Evolutionary conservation across 164 flowering plant species (phyloP), one percentile per base, ranked within the genome.

Genomic region (Santalum album): DNA sequence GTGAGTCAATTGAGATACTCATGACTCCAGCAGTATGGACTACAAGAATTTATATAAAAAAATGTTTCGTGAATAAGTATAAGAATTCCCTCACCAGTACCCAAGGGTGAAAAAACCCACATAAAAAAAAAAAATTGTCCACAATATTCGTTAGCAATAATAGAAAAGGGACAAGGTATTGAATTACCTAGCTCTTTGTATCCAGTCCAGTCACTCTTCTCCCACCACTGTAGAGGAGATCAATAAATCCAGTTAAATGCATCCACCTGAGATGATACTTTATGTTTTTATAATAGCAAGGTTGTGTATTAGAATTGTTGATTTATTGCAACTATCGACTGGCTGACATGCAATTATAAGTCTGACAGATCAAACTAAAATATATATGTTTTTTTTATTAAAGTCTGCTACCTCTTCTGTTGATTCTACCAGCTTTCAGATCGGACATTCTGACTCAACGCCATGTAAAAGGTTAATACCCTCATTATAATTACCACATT

Each of bases 141-240:
- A n/a, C n/a, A n/a, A n/a, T n/a, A n/a, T n/a, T n/a, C n/a, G n/a
- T n/a, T n/a, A n/a, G n/a, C n/a, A n/a, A n/a, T 17, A 45, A 7
- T 15, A 21, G 5, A 45, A 15, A 25, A 52, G 56, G 25, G 53
- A 36, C n/a, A 59, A 54, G 49, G 44, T 14, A 48, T 55, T 57
- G 16, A 21, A 51, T 47, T 79, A 91, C 98, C 96, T 73, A 91
- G 84, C 76, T 91, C 98, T 72, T 91, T 91, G 82, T 86, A 86
- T 68, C 95, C 98, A 16, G 83, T 91, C 98, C 98, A 91, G 71
- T 88, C 98, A 74, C 96, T 86, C 66, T 88, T 91, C 89, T 91
- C 98, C 96, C 98, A 91, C 98, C 98, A 91, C 98, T 91, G 96
- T 75, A 78, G 78, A 84, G 73, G 71, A 86, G 75, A 86, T 74